These are phyloP conservation scores for Talaromyces marneffei DNA, from an alignment of 2,329 filamentous ascomycete species.

Conservation along the genomic window DNA sequence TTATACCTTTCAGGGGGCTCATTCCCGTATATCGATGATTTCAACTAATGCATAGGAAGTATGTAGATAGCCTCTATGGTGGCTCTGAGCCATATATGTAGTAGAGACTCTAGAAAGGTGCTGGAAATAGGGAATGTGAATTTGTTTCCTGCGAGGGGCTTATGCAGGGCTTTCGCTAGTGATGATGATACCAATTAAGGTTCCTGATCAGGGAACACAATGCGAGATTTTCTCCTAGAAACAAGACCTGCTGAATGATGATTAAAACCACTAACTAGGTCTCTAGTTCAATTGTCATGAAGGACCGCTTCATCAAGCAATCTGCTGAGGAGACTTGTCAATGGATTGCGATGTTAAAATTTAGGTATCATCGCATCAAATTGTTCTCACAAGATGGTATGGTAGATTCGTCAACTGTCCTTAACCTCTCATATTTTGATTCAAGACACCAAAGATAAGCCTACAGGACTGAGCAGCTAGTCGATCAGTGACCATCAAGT, in stretches of 20 bases:
- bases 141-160: constrained; percentile 9
- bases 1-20: neutral
- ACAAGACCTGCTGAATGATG: neutral
- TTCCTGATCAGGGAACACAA: neutral
- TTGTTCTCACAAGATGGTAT: neutral
- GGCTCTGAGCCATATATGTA: neutral
- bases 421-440: neutral
- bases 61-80: neutral
- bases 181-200: neutral
- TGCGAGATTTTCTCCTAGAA: neutral
- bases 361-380: neutral
- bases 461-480: neutral
- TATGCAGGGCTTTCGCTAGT: constrained; percentile 7
- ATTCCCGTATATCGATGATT: neutral
- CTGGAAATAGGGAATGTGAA: neutral
- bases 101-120: too few species aligned
- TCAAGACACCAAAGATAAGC: too few species aligned
- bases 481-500: neutral
- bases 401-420: neutral
- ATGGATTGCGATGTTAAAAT: neutral
- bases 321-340: neutral
- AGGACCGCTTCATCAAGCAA: neutral
- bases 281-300: neutral
- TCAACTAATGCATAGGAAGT: neutral
- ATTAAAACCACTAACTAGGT: neutral